Base-by-base conservation (phyloP, 805 yeast species). In the Lipomyces spencermartinsiae region DNA sequence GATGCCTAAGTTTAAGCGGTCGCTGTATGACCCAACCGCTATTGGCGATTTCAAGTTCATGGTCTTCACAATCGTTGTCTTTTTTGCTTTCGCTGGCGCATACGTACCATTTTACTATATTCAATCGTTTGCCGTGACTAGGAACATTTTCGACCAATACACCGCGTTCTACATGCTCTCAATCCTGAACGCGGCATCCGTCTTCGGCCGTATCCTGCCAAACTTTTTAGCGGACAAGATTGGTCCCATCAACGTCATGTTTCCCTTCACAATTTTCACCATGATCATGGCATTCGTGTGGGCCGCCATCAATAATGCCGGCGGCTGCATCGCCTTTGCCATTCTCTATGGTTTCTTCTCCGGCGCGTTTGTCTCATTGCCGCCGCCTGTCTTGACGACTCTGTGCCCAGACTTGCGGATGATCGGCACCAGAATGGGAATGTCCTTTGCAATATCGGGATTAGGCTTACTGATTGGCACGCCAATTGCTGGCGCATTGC, bases 371-470 rank as follows among this genome's bases (percentile, higher is more conserved):
- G 76, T 77, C 14, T 76, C 79, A 4, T 65, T 79, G 14, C 76
- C 78, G 2, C 79, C 80, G 1, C 74, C 78, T 0, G 69, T 76
- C n/a, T 68, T 77, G 1, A 75, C 78, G 1, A 64, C 70, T n/a
- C 51, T 67, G 12, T 75, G 77, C 8, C 63, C 72, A 0, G 72
- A 76, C 61, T 49, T 75, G 51, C 62, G 71, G 9, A 34, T 73
- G 25, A 68, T 76, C 22, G 79, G 80, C 4, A 73, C 74, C 2
- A 70, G 79, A 9, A 90, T 91, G 92, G 91, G 91, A 1, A 66
- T 87, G 61, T 84, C 91, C 0, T 81, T 91, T 54, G 80, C 84
- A 7, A 73, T 83, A 8, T 87, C 89, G 55, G 83, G 93, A 0
- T 82, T 85, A 72, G 87, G 84, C 0, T 59, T 72, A 35, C 71